Evolutionary conservation across 345 rosid genomes (phyloP), one percentile per base, ranked within the genome.

Genomic region (Eucalyptus pumila): DNA sequence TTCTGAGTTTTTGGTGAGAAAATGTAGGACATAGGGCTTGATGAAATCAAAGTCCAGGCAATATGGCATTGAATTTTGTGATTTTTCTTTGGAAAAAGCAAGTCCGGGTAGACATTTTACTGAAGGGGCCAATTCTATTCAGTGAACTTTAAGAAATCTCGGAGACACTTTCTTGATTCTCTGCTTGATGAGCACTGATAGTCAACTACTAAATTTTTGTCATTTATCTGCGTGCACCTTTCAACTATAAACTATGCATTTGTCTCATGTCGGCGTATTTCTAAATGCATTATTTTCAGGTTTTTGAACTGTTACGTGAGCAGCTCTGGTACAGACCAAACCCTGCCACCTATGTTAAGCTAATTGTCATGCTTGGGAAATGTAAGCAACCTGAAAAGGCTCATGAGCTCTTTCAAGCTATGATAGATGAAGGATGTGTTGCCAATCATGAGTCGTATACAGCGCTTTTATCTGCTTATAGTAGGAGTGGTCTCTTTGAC

Each of bases 371-470:
- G 99, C 97, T 97, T 52, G 98, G 99, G 14, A 96, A 96, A 94
- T 97, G 99, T 91, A 96, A 94, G 91, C 98, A 96, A 90, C 96
- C 99, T 13, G 95, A 93, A 24, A 97, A 95, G 90, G 99, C 99
- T 21, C 94, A 90, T 88, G 94, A 93, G 67, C 96, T 97, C 80
- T 96, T 96, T 92, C 94, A 93, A 76, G 95, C 88, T 80, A 96
- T 97, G 98, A 87, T 95, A 50, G 92, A 89, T 87, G 99, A 97
- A 91, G 99, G 96, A 14, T 97, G 98, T 91, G 91, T 34, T 85
- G 93, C 92, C 80, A 96, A 91, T 90, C 94, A 89, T 86, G 98
- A 96, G 93, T 92, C 96, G 37, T 96, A 94, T 88, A 96, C 99
- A 8, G 98, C 99, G 5, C 93, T 96, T 65, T 80, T 95, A 50